Evolutionary conservation across 2,329 filamentous ascomycete species (phyloP), one percentile per base, ranked within the genome.

Genomic region (Plenodomus lindquistii): DNA sequence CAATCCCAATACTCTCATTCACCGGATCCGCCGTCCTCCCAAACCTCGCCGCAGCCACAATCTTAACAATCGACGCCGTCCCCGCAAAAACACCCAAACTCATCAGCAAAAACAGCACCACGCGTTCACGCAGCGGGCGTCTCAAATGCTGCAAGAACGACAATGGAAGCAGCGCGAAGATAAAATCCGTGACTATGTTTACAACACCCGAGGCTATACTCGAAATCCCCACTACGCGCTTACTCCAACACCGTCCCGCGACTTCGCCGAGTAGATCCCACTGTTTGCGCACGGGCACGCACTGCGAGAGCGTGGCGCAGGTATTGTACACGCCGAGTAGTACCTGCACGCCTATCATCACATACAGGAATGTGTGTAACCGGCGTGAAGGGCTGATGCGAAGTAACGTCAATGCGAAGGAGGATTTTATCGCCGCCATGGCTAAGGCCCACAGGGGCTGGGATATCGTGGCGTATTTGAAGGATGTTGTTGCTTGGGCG

Each of bases 401-500:
- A 4, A 67, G 54, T 7, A 66, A 50, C 48, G 59, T 66, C 22
- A 53, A 51, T 7, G 61, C 55, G 19, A 66, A 61, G 41, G 52
- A 52, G n/a, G 60, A 45, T 37, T 60, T 64, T 37, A 58, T 40
- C 3, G 52, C 40, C 1, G 48, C 41, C 46, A 59, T 60, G 19
- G 48, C 39, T 38, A 49, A 59, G 1, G 53, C 44, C 52, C 59
- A 61, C 15, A 59, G 43, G 13, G 57, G 57, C 37, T 64, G 53
- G 1, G 54, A 50, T 34, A 62, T 54, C 11, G 50, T 34, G 10
- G 50, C 54, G 19, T 54, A 46, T n/a, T 46, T 42, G 42, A 44
- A 46, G 13, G 48, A 41, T 9, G 27, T 17, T 36, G 54, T 42
- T 11, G 43, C 47, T 17, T 60, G 54, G 19, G 44, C 48, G 22